Base-by-base conservation (phyloP, 768 basidiomycete species). In the Tulasnella sp. region DNA sequence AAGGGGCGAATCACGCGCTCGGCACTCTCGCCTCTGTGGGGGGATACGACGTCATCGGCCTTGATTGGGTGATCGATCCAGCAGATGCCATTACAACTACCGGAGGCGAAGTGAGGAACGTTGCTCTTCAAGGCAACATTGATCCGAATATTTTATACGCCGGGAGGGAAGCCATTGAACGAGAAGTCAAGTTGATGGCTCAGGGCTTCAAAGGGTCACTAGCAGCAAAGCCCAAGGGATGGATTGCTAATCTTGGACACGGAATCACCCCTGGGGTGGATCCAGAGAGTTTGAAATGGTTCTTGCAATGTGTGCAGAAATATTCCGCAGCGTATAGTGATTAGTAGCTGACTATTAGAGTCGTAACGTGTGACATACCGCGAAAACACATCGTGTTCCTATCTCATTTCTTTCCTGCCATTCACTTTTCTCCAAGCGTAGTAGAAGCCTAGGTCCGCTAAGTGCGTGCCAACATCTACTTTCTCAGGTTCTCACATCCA, bases 201-300 rank as follows among this genome's bases (percentile, higher is more conserved):
- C 73, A 79, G 61, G 76, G 76, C n/a, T 98, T 97, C 72, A 73
- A 76, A 49, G 65, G 65, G 6, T 70, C 63, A 41, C 78, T 80
- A 8, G 74, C 73, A 6, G 75, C 73, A 49, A 67, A 68, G 50
- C 65, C 72, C 17, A 76, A 75, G 37, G 86, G 81, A n/a, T 98
- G 93, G 91, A 97, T 98, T 65, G 86, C 87, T 7, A 98, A 98
- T 70, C 72, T 99, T 19, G 96, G 96, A 0, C 96, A 98, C 67
- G 96, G 96, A 4, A 93, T 99, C 63, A 96, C 92, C 3, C 96
- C 96, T 9, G 86, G 82, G 23, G 93, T 98, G 12, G 82, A 96
- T 67, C 91, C 94, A 19, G 92, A 97, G 55, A 89, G 96, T 68
- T 73, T 96, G 68, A 74, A 76, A 56, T 94, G 82, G 80, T 96